Evolutionary conservation across 176 grass and related monocot genomes (phyloP), one percentile per base, ranked within the genome.

Genomic region (Cenchrus americanus): DNA sequence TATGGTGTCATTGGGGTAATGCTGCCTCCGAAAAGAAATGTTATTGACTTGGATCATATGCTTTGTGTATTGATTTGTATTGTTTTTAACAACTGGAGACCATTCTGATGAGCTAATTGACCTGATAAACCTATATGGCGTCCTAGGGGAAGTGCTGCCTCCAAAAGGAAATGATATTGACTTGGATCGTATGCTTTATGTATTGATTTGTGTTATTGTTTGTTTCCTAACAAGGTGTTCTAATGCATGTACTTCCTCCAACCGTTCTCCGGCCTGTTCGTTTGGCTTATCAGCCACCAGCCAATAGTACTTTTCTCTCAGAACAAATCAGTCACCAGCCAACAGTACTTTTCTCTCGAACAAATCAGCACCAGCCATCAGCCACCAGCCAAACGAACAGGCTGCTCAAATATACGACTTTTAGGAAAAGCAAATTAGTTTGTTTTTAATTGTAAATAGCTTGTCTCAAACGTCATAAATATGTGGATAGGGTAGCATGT

Each of bases 21-120:
- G 11, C 21, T 27, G 18, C 23, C 7, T 6, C 44, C 17, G 43
- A 50, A 24, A 26, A 63, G 21, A 78, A 30, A 62, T 65, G 26
- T 27, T 78, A 22, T 22, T 26, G 21, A 41, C 55, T 24, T 77
- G 23, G 40, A 46, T 62, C 0, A 0, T 30, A 32, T 71, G 63
- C 15, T 51, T 51, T 78, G 27, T 27, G 48, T 80, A 79, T 54
- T 21, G 55, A 71, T 2, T 24, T 72, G 71, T 67, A 71, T 51
- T 30, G 9, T 61, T 4, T 21, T 43, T 43, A 15, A 37, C 27
- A 94, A 94, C 73, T 94, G 95, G 95, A 88, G 82, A 66, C 84
- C 89, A 65, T 73, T 87, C 22, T 57, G 4, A 59, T 75, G 50
- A 87, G 19, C 17, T 48, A 57, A 22, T 77, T 42, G n/a, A 41